phyloP scores from a whole-genome alignment of 495 filamentous ascomycete species.

The Clavariopsis aquatica region DNA sequence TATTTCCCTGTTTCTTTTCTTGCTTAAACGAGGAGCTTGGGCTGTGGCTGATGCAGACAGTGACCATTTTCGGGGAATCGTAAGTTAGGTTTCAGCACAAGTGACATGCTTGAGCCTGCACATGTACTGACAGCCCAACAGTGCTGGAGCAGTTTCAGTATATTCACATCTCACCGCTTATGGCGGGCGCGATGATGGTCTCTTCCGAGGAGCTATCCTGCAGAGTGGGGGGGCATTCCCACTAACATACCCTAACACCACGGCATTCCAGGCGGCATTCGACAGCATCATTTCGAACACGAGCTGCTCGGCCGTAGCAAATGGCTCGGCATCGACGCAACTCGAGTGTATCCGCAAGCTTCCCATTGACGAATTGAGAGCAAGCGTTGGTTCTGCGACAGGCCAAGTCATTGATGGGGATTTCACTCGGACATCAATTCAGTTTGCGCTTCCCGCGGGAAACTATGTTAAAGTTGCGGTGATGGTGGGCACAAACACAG shows the following conservation, averaged over 20 bases:
- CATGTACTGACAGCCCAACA: no score
- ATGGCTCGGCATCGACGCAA: not conserved
- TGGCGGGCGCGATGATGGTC: slow-evolving; percentile 50
- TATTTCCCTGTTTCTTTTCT: no score
- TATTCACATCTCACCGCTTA: slow-evolving; percentile 57
- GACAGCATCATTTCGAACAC: not conserved
- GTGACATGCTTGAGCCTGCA: no score
- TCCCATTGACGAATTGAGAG: not conserved
- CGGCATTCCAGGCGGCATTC: slow-evolving; percentile 43
- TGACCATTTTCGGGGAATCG: no score
- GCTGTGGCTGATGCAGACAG: slow-evolving; percentile 38
- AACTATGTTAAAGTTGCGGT: slow-evolving; percentile 55
- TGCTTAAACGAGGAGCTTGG: slow-evolving; percentile 40
- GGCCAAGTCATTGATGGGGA: not conserved
- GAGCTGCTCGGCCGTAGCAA: not conserved
- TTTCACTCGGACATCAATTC: slow-evolving; percentile 5
- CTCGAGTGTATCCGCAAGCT: not conserved
- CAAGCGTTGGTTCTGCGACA: not conserved
- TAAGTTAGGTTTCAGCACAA: no score
- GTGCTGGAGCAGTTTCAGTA: slow-evolving; percentile 52
- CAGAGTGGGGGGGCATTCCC: slow-evolving; percentile 46
- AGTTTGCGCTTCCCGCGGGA: slow-evolving; percentile 41
- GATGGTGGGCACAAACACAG: slow-evolving; percentile 52
- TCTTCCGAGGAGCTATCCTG: slow-evolving; percentile 53
- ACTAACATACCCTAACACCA: slow-evolving; percentile 45